A percentile compares a stretch with the other conserved stretches of the same genome.
Conservation (phyloP, 1,139 yeast species). For the Protomyces pachydermus region DNA sequence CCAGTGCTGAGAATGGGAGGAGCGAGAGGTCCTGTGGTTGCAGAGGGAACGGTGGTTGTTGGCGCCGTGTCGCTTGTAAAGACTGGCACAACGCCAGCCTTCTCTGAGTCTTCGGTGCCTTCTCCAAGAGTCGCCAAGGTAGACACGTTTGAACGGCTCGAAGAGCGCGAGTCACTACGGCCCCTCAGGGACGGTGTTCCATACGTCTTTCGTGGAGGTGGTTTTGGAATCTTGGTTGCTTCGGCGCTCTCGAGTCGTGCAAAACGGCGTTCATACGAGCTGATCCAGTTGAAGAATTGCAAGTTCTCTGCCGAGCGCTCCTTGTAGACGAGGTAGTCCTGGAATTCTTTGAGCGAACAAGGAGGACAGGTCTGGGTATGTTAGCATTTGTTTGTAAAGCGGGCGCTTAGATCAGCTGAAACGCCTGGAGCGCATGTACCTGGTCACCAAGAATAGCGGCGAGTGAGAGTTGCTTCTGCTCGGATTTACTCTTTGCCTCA, state of each 20-base stretch:
- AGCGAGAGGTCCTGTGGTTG: not conserved
- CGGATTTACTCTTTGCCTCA: not conserved
- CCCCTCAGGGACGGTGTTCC: constrained; percentile 21
- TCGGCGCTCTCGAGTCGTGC: constrained; percentile 7
- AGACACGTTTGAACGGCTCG: constrained; percentile 4
- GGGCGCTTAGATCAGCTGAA: not conserved
- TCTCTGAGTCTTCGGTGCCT: not conserved
- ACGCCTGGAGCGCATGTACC: not conserved
- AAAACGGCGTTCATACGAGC: constrained; percentile 16
- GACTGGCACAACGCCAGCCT: not conserved
- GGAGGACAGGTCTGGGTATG: constrained; percentile 20
- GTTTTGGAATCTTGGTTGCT: constrained; percentile 4
- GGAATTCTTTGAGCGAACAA: constrained; percentile 24
- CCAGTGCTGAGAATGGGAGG: not conserved
- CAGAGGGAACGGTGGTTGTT: not conserved
- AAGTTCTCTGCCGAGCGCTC: constrained; percentile 25
- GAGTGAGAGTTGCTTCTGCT: constrained; percentile 4
- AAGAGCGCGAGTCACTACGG: constrained; percentile 10
- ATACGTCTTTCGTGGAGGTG: constrained; percentile 10
- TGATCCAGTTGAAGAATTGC: constrained; percentile 23
- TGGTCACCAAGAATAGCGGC: constrained; percentile 23
- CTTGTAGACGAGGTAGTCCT: constrained; percentile 24
- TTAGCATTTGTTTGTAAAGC: not conserved
- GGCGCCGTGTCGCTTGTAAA: not conserved
- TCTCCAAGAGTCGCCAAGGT: not conserved